Evolutionary conservation across 768 basidiomycete genomes (phyloP).

Genomic region (Termitomyces sp.): DNA sequence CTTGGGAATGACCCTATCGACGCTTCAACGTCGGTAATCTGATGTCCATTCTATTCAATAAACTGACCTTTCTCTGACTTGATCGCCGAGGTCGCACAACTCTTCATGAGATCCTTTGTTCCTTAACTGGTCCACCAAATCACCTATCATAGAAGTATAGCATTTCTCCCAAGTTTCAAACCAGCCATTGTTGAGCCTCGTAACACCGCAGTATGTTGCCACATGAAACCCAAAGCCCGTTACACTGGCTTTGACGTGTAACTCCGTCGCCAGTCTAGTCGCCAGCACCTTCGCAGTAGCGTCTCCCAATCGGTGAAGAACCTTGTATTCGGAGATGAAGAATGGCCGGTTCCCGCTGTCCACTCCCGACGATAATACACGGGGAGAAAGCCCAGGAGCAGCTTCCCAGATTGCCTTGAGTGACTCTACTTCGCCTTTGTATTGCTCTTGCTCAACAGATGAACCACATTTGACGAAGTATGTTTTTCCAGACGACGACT

Average conservation of each 20-base stretch:
- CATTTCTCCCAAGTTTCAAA: conserved; percentile 68
- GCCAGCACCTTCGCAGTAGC: conserved; percentile 49
- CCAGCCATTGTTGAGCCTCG: conserved; percentile 71
- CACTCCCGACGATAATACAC: conserved; percentile 46
- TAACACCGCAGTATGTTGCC: conserved; percentile 76
- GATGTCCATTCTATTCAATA: neutral
- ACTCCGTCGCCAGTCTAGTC: conserved; percentile 58
- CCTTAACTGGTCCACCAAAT: conserved; percentile 46
- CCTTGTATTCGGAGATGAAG: conserved; percentile 75
- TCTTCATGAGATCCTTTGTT: conserved; percentile 37
- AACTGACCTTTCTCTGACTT: conserved; percentile 44
- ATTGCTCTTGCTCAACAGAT: conserved; percentile 56
- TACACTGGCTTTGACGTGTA: conserved; percentile 53
- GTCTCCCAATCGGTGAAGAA: conserved; percentile 43
- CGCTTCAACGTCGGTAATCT: neutral
- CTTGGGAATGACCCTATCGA: conserved; percentile 66
- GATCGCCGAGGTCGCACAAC: conserved; percentile 48
- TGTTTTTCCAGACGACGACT: conserved; percentile 49
- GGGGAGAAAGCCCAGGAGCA: conserved; percentile 67
- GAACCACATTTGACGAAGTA: conserved; percentile 67
- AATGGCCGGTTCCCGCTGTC: conserved; percentile 43
- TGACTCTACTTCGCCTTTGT: conserved; percentile 63
- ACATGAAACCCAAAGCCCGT: conserved; percentile 67
- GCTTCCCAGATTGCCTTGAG: conserved; percentile 57
- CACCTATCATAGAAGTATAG: conserved; percentile 57